Base-by-base conservation (phyloP, 345 rosid species). In the Toxicodendron radicans region DNA sequence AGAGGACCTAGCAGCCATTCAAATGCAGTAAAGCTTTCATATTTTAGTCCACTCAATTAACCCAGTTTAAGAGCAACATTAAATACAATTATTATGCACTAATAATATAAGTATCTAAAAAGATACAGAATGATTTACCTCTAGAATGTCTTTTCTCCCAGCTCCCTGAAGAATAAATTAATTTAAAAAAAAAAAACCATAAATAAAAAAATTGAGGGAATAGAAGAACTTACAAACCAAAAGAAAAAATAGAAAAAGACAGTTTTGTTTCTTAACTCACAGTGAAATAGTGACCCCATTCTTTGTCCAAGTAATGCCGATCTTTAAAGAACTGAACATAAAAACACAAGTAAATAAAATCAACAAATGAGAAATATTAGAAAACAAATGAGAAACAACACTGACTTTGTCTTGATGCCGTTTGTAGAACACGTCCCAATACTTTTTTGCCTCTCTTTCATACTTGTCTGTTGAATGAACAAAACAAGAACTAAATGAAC, bases 241-340 rank as follows among this genome's bases (percentile, higher is more conserved):
- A 65, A n/a, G 12, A 70, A 71, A 27, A 68, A 12, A 65, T 24
- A 64, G 35, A 53, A 23, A n/a, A n/a, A 45, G n/a, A 48, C 53
- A 49, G 17, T 11, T 49, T 14, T 60, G 4, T 52, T 76, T 68
- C 38, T 35, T 14, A 57, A 85, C 97, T 89, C 78, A 94, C 97
- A 6, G 88, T 77, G 75, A 94, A 90, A 79, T 89, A 89, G 64
- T 70, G 83, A 46, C 91, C 90, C 97, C 98, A 94, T 82, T 94
- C 98, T 87, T 94, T 94, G 75, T 92, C 94, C 90, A 94, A 78
- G 84, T 94, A 94, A 80, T 92, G 98, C 67, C 97, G 89, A 79
- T 94, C 98, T 79, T 94, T 94, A 79, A 94, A 94, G 80, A 94
- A 94, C 97, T 90, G 83, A 75, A 38, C n/a, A 74, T 80, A 53